A percentile compares a stretch with the other conserved stretches of the same genome.
These are phyloP conservation scores for Phallus indusiatus DNA, from an alignment of 768 basidiomycete species.

Conservation along the genomic window DNA sequence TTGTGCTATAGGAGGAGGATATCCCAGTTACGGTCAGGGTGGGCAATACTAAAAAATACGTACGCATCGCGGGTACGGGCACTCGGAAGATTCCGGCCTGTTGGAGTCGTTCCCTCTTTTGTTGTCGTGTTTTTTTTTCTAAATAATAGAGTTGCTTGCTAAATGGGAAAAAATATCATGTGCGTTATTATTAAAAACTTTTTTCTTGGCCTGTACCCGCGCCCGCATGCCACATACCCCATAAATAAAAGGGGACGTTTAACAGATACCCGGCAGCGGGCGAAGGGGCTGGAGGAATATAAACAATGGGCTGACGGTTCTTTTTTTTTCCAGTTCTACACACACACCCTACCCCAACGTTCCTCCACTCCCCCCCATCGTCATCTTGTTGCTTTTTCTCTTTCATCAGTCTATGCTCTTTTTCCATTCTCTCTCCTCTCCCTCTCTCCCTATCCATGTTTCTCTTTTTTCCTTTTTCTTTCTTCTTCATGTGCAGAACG, in stretches of 20 bases:
- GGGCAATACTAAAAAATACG: slow-evolving; percentile 24
- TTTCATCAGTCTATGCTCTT: not conserved
- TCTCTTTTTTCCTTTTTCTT: not conserved
- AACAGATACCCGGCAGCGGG: no score
- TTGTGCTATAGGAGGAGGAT: slow-evolving; percentile 4
- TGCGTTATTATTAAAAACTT: no score
- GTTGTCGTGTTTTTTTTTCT: no score
- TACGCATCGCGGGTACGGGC: not conserved
- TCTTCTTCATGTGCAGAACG: not conserved
- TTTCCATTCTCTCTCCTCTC: not conserved
- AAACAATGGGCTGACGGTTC: no score
- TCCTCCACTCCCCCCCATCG: not conserved
- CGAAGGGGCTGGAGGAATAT: no score
- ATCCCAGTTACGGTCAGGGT: slow-evolving; percentile 16
- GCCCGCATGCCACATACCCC: no score
- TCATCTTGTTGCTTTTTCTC: slow-evolving; percentile 6
- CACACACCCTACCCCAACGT: not conserved
- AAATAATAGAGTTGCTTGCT: no score
- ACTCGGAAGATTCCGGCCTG: not conserved
- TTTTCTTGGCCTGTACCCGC: no score
- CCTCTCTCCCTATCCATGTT: no score
- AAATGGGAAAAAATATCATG: no score
- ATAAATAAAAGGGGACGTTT: no score
- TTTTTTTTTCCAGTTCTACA: no score
- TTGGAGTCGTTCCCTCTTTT: not conserved